These are phyloP conservation scores for Dissophora ornata DNA, from an alignment of 192 early-diverging fungal genomes.

Conservation along the genomic window DNA sequence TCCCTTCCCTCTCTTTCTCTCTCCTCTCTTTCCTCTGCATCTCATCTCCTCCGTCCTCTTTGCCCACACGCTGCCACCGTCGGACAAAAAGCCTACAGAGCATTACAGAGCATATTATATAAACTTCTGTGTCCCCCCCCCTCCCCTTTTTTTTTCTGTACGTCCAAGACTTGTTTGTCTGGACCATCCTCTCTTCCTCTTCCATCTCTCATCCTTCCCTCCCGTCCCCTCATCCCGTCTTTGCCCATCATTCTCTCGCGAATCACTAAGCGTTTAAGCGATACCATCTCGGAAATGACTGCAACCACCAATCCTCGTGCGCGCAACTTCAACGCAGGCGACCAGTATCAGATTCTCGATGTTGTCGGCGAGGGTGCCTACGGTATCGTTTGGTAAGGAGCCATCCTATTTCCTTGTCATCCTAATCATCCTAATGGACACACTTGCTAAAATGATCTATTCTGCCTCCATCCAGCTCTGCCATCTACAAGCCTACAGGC, in stretches of 20 bases:
- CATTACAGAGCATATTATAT: too few relatives aligned
- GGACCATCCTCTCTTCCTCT: conserved; percentile 2
- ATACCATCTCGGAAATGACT: conserved; percentile 55
- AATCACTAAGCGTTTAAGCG: conserved; percentile 53
- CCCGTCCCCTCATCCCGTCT: not conserved
- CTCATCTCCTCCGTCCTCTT: not conserved
- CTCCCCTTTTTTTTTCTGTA: too few relatives aligned
- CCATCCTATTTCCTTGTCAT: conserved; percentile 6
- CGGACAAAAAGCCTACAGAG: too few relatives aligned
- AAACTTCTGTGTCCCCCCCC: too few relatives aligned
- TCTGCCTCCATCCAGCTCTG: conserved; percentile 67
- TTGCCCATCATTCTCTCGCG: conserved; percentile 52
- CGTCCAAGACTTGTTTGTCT: too few relatives aligned
- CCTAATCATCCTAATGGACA: not conserved
- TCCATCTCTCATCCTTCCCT: not conserved
- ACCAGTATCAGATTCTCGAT: conserved; percentile 86
- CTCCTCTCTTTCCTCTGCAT: not conserved
- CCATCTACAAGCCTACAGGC: conserved; percentile 82
- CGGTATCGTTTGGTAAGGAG: conserved; percentile 88
- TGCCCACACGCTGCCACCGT: not conserved
- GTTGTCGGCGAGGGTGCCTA: conserved; percentile 95
- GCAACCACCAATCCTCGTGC: conserved; percentile 53
- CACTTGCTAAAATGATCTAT: not conserved
- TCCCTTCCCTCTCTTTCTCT: not conserved
- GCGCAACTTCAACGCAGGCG: conserved; percentile 77